Base-by-base conservation (phyloP, 306 rosid species). In the Fragaria nilgerrensis region DNA sequence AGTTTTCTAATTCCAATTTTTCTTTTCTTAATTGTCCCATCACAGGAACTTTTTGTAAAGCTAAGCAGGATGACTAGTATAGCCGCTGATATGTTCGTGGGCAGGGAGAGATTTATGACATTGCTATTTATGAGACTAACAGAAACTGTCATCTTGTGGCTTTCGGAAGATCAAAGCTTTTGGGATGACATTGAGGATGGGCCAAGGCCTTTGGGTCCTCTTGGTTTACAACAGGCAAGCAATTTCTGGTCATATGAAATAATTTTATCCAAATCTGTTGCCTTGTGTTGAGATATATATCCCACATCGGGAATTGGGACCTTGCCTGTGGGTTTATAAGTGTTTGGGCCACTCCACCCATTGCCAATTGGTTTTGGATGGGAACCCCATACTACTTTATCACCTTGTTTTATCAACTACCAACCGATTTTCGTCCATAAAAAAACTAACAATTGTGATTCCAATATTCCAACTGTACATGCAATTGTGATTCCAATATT, bases 121-220 rank as follows among this genome's bases (percentile, higher is more conserved):
- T 78, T 96, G 83, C 91, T 96, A 64, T 90, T 96, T 85, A 96
- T 96, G 98, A 93, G 93, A 83, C 97, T 96, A 58, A 96, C 99
- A 23, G 99, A 96, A 82, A 96, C 99, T 55, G 96, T 96, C 80
- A 86, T 96, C 75, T 80, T 96, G 85, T 96, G 99, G 99, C 92
- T 96, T 66, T 96, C 99, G 1, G 93, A 86, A 73, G 99, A 96
- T 85, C 99, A 96, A 81, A 90, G 94, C 86, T 96, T 96, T 79
- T 96, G 99, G 99, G 99, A 93, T 85, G 99, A 96, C 83, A 93
- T 96, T 75, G 98, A 96, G 84, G 98, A 96, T 66, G 99, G 99
- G 65, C 96, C 96, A 41, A 87, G 89, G 82, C 92, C 98, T 76
- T 82, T 96, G 44, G 97, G 98, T 44, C 88, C 97, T 82, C 94